phyloP scores from a whole-genome alignment of 495 filamentous ascomycete species.

The Pyrenula massariospora region DNA sequence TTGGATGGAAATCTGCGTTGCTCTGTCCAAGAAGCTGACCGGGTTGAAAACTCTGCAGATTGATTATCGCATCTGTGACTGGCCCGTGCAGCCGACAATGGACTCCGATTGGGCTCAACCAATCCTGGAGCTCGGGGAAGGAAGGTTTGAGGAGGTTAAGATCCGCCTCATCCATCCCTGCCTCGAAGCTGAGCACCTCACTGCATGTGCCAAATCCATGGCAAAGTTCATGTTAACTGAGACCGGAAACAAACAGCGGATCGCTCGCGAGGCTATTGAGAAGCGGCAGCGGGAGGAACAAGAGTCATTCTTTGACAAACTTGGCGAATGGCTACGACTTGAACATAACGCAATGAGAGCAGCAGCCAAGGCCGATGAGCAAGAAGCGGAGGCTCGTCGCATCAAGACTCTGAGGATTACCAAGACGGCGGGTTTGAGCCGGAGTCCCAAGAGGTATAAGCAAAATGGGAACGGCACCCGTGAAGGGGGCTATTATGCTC shows the following conservation, averaged over 20 bases:
- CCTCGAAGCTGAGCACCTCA: neutral
- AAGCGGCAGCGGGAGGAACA: neutral
- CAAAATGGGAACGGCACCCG: neutral
- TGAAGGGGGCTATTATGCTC: neutral
- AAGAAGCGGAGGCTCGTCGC: neutral
- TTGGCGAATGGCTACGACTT: neutral
- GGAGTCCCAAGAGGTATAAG: neutral
- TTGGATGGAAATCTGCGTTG: constrained; percentile 10
- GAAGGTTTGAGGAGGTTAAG: neutral
- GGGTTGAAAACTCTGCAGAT: constrained; percentile 11
- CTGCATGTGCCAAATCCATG: neutral
- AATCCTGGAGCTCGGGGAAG: constrained; percentile 4
- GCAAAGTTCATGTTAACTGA: neutral
- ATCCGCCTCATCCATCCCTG: neutral
- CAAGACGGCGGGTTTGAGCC: neutral
- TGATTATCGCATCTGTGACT: constrained; percentile 8
- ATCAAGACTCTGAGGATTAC: neutral
- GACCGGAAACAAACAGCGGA: neutral
- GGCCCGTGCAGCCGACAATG: constrained; percentile 9
- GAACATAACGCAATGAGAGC: neutral
- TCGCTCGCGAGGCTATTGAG: neutral
- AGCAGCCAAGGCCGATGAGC: neutral
- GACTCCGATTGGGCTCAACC: constrained; percentile 14
- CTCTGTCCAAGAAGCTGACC: constrained; percentile 2
- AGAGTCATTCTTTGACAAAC: neutral